A percentile compares a stretch with the other conserved stretches of the same genome.
These are phyloP conservation scores for Canavalia ensiformis DNA, from an alignment of 306 rosid genomes.

Conservation along the genomic window DNA sequence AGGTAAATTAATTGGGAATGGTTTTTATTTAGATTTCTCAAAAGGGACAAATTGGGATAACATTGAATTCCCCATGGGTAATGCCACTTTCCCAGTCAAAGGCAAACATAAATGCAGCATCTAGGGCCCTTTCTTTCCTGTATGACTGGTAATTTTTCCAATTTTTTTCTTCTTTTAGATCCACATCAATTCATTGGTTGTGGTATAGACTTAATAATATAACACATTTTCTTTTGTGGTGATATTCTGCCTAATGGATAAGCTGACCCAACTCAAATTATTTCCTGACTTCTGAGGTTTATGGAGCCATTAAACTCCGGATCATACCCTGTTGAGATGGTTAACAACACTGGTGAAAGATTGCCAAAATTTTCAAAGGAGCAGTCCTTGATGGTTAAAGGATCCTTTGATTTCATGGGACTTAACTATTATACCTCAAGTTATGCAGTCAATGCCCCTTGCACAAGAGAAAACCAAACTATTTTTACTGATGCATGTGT, in stretches of 20 bases:
- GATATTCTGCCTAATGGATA: not conserved
- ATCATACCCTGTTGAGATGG: slow-evolving; percentile 58
- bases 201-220: not conserved
- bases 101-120: slow-evolving; percentile 48
- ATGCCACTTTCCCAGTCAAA: slow-evolving; percentile 48
- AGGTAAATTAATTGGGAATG: not conserved
- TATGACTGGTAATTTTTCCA: slow-evolving; percentile 51
- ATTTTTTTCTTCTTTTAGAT: not conserved
- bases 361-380: slow-evolving; percentile 55
- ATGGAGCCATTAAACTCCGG: slow-evolving; percentile 61
- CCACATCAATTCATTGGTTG: not conserved
- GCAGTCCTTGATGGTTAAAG: slow-evolving; percentile 46
- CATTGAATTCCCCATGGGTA: slow-evolving; percentile 51
- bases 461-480: slow-evolving; percentile 18
- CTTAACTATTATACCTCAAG: slow-evolving; percentile 53
- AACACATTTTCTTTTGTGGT: not conserved
- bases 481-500: slow-evolving; percentile 40
- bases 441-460: slow-evolving; percentile 46
- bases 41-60: slow-evolving; percentile 58
- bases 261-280: not conserved
- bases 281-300: slow-evolving; percentile 45
- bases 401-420: slow-evolving; percentile 66
- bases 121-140: slow-evolving; percentile 48
- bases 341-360: slow-evolving; percentile 39
- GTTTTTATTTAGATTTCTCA: slow-evolving; percentile 46